Conservation (phyloP, 306 rosid species). For the Rosa persica region DNA sequence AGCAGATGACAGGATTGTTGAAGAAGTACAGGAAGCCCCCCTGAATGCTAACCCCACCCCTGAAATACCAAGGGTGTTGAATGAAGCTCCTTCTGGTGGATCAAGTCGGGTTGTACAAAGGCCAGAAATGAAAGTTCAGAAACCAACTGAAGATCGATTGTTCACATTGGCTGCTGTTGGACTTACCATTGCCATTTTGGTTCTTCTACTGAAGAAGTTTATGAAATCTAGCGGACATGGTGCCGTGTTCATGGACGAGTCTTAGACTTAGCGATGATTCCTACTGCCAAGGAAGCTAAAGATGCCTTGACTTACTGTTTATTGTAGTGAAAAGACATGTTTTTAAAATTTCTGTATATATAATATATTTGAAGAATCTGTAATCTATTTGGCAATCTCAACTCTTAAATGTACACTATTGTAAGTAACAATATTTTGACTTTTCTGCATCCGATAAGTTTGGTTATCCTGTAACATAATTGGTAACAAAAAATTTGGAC, state of each 20-base stretch:
- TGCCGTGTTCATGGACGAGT: slow-evolving; percentile 75
- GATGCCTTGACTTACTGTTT: not conserved
- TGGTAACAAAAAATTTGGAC: not conserved
- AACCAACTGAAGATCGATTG: slow-evolving; percentile 69
- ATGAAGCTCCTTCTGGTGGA: slow-evolving; percentile 39
- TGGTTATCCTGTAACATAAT: not conserved
- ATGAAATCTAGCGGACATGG: slow-evolving; percentile 67
- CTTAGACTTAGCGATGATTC: slow-evolving; percentile 38
- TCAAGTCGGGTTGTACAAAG: slow-evolving; percentile 42
- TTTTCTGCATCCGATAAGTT: not conserved
- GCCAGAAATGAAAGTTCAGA: slow-evolving; percentile 49
- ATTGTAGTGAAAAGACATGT: not conserved
- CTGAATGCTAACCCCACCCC: slow-evolving; percentile 34
- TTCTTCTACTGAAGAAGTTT: slow-evolving; percentile 83
- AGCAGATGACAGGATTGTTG: slow-evolving; percentile 48
- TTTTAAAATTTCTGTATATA: not conserved
- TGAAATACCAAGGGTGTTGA: slow-evolving; percentile 34
- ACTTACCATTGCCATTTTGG: slow-evolving; percentile 79
- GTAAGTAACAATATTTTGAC: not conserved
- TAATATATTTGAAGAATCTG: slow-evolving; percentile 6
- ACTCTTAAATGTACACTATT: slow-evolving; percentile 2
- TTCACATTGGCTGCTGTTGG: slow-evolving; percentile 93
- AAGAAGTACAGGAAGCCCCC: slow-evolving; percentile 46
- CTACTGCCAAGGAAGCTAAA: slow-evolving; percentile 23
- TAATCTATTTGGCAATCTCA: not conserved